Evolutionary conservation across 441 rosid genomes (phyloP).

Genomic region (Mallotus japonicus): DNA sequence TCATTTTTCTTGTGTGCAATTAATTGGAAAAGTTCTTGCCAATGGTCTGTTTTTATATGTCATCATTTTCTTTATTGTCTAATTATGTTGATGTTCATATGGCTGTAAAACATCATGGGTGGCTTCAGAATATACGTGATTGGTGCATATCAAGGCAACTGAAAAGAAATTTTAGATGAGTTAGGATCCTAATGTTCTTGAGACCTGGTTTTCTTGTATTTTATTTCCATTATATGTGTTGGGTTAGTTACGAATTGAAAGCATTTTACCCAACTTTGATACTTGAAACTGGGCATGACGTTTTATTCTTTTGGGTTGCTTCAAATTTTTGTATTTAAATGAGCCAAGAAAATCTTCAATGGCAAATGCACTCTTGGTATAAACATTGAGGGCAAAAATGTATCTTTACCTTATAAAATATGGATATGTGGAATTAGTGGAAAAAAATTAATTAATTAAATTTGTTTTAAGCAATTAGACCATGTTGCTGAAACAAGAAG

Average conservation of each 20-base stretch:
- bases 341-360: too few relatives aligned
- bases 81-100: background rate
- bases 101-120: constrained; percentile 43
- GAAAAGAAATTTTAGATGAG: constrained; percentile 67
- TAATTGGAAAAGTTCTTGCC: background rate
- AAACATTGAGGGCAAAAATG: too few relatives aligned
- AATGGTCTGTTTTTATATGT: background rate
- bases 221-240: constrained; percentile 76
- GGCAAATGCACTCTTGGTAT: too few relatives aligned
- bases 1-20: background rate
- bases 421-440: too few relatives aligned
- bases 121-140: constrained; percentile 97
- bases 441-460: too few relatives aligned
- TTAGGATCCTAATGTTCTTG: constrained; percentile 95
- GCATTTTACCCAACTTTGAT: constrained; percentile 89
- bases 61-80: background rate
- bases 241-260: constrained; percentile 90
- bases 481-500: too few relatives aligned
- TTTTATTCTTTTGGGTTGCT: constrained; percentile 96
- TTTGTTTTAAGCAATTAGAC: too few relatives aligned
- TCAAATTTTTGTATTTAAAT: background rate
- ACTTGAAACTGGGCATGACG: constrained; percentile 95
- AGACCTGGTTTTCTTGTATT: constrained; percentile 97
- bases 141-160: constrained; percentile 97
- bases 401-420: too few relatives aligned